Conservation (phyloP, 2,329 filamentous ascomycete genomes). For the Aspergillus intermedius region DNA sequence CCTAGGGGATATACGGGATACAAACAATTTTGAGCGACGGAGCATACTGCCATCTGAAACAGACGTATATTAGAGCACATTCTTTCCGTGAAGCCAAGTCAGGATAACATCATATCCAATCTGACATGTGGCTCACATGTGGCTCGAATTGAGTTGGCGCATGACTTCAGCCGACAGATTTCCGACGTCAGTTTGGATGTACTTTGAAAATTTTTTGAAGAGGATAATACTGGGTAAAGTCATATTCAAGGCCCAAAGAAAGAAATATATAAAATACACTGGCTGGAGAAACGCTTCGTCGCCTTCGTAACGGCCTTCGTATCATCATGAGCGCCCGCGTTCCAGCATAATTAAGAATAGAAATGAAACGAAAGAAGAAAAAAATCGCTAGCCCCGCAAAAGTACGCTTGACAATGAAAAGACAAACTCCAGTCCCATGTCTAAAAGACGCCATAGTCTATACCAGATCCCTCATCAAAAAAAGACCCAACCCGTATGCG, state of each 20-base stretch:
- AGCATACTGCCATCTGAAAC: no score
- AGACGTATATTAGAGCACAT: no score
- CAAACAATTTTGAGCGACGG: no score
- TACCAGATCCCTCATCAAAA: slow-evolving; percentile 10
- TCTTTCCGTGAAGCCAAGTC: no score
- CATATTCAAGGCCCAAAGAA: neutral
- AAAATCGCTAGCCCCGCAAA: slow-evolving; percentile 8
- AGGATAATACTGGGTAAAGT: neutral
- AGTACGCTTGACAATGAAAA: slow-evolving; percentile 4
- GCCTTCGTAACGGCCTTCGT: slow-evolving; percentile 7
- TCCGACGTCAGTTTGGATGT: neutral
- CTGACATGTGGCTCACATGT: neutral
- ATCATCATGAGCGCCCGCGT: neutral
- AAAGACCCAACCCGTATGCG: neutral
- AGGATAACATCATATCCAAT: neutral
- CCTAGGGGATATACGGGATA: no score
- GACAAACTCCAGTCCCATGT: slow-evolving; percentile 15
- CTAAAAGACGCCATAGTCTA: slow-evolving; percentile 17
- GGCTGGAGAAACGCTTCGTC: slow-evolving; percentile 1
- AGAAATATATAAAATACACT: neutral
- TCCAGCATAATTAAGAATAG: neutral
- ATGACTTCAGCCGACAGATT: neutral
- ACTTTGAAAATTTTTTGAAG: neutral
- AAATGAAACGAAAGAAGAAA: slow-evolving; percentile 3
- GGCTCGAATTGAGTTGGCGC: neutral